These are phyloP conservation scores for Hyaloperonospora brassicae DNA, from an alignment of 352 stramenopile genomes.

Conservation along the genomic window DNA sequence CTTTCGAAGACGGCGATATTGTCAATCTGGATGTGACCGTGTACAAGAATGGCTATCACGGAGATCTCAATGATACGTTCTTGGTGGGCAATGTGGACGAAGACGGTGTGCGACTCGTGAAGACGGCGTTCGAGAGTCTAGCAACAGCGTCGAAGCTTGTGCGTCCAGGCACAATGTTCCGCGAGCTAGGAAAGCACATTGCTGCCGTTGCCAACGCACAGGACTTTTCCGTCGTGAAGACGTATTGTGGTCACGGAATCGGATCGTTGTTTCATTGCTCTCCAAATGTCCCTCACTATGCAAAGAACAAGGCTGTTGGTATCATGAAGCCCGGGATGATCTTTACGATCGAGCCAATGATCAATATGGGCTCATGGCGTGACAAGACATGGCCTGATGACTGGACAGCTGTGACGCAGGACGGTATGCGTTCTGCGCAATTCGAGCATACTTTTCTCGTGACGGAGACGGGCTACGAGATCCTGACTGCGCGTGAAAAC, in stretches of 20 bases:
- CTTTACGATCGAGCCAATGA: constrained; percentile 99
- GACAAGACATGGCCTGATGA: constrained; percentile 94
- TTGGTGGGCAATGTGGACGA: constrained; percentile 94
- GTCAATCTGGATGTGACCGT: constrained; percentile 98
- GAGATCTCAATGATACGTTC: constrained; percentile 98
- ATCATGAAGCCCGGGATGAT: constrained; percentile 97
- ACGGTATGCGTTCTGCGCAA: constrained; percentile 94
- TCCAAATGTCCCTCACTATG: constrained; percentile 96
- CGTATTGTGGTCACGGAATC: constrained; percentile 98
- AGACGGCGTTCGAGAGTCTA: constrained; percentile 94
- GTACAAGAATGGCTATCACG: constrained; percentile 96
- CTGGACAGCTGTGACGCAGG: constrained; percentile 95
- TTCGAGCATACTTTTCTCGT: constrained; percentile 98
- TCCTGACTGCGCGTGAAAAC: constrained; percentile 90
- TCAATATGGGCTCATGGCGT: constrained; percentile 92
- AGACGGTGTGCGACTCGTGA: constrained; percentile 86
- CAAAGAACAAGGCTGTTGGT: constrained; percentile 96
- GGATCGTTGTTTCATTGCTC: constrained; percentile 35
- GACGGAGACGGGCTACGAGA: constrained; percentile 95
- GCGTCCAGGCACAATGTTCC: constrained; percentile 93
- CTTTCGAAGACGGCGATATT: constrained; percentile 94
- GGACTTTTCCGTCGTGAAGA: constrained; percentile 92
- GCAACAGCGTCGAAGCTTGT: constrained; percentile 79
- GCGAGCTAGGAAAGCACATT: constrained; percentile 93
- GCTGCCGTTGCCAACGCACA: constrained; percentile 75